These are phyloP conservation scores for Tremellales sp. DNA, from an alignment of 1,284 basidiomycete species.

Conservation along the genomic window DNA sequence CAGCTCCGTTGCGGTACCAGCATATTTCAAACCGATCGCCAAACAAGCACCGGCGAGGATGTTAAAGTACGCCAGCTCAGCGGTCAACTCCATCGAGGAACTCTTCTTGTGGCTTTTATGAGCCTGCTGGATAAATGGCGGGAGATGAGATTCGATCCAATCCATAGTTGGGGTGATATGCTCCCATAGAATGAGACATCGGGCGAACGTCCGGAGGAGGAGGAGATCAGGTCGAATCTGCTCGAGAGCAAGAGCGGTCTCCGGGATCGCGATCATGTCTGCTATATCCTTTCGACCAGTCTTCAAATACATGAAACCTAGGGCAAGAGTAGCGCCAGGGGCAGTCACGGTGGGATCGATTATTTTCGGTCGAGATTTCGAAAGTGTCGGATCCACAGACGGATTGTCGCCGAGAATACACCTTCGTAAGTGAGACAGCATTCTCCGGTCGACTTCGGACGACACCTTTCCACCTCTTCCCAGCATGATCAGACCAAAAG, in stretches of 20 bases:
- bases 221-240: slow-evolving; percentile 83
- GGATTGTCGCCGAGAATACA: slow-evolving; percentile 66
- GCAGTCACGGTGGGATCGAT: slow-evolving; percentile 85
- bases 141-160: slow-evolving; percentile 77
- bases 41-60: slow-evolving; percentile 88
- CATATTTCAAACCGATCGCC: slow-evolving; percentile 85
- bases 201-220: slow-evolving; percentile 71
- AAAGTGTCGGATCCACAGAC: slow-evolving; percentile 8
- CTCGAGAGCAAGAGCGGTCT: slow-evolving; percentile 72
- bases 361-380: slow-evolving; percentile 33
- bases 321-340: slow-evolving; percentile 81
- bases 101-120: slow-evolving; percentile 53
- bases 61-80: slow-evolving; percentile 82
- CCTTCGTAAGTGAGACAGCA: slow-evolving; percentile 63
- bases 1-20: slow-evolving; percentile 82
- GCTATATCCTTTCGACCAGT: slow-evolving; percentile 80
- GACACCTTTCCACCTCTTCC: slow-evolving; percentile 65
- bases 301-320: slow-evolving; percentile 88
- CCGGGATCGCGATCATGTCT: slow-evolving; percentile 75
- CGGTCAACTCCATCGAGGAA: slow-evolving; percentile 61
- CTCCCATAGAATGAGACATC: slow-evolving; percentile 85
- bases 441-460: slow-evolving; percentile 60
- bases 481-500: slow-evolving; percentile 94
- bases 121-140: slow-evolving; percentile 60
- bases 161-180: slow-evolving; percentile 64